phyloP scores from a whole-genome alignment of 768 basidiomycete species.

The Russula olivacea region DNA sequence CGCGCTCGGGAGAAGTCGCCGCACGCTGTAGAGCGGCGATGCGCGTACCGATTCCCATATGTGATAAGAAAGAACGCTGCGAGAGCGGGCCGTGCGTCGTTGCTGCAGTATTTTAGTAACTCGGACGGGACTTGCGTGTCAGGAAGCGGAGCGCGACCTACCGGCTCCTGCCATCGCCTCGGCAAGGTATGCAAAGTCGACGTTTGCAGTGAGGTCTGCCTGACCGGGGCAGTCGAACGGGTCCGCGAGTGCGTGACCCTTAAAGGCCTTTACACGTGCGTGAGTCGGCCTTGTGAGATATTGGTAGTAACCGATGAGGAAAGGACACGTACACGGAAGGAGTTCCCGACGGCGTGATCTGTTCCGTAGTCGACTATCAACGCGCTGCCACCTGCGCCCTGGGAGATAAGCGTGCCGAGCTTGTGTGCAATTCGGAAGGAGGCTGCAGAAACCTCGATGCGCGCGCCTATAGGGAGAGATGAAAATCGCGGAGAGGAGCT shows the following conservation, averaged over 20 bases:
- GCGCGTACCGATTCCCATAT: slow-evolving; percentile 69
- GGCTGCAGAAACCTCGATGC: slow-evolving; percentile 75
- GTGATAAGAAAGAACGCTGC: slow-evolving; percentile 71
- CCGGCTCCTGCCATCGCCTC: slow-evolving; percentile 69
- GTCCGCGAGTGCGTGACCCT: slow-evolving; percentile 77
- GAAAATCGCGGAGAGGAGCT: slow-evolving; percentile 65
- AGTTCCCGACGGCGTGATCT: slow-evolving; percentile 58
- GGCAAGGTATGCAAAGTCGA: slow-evolving; percentile 85
- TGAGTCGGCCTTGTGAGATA: background rate
- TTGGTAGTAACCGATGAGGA: background rate
- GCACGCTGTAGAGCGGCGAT: slow-evolving; percentile 53
- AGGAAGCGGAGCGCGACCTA: slow-evolving; percentile 31
- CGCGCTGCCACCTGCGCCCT: slow-evolving; percentile 38
- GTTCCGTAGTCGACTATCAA: slow-evolving; percentile 90
- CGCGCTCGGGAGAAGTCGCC: slow-evolving; percentile 46
- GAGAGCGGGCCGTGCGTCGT: slow-evolving; percentile 59
- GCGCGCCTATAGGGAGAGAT: slow-evolving; percentile 57
- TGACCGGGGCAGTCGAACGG: slow-evolving; percentile 80
- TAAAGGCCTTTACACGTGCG: slow-evolving; percentile 64
- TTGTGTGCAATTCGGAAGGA: slow-evolving; percentile 62
- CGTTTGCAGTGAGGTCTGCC: slow-evolving; percentile 92
- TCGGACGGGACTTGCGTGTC: background rate
- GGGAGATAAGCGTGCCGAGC: slow-evolving; percentile 51
- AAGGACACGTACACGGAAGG: slow-evolving; percentile 64
- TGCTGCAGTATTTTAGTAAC: slow-evolving; percentile 30